A percentile compares a stretch with the other conserved stretches of the same genome.
Evolutionary conservation across 805 yeast genomes (phyloP).

Genomic region (Pichia insulana): DNA sequence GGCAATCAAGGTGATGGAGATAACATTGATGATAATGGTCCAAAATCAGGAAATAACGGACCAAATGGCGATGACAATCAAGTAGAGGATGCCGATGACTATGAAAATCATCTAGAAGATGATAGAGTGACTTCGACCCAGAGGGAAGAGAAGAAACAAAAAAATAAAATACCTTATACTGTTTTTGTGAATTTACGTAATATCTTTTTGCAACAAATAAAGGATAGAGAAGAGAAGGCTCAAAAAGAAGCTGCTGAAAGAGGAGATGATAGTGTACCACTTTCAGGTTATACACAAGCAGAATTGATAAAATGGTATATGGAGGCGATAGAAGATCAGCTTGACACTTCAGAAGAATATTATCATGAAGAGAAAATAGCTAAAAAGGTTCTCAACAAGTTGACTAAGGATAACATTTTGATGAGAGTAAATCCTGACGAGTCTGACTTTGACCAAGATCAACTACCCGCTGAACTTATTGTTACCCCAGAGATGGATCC

Average conservation of each 20-base stretch:
- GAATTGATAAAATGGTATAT: constrained; percentile 78
- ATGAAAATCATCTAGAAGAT: constrained; percentile 7
- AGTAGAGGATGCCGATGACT: not conserved
- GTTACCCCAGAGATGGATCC: constrained; percentile 17
- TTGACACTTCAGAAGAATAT: constrained; percentile 62
- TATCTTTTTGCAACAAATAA: constrained; percentile 51
- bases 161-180: constrained; percentile 65
- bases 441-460: constrained; percentile 33
- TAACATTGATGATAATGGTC: constrained; percentile 12
- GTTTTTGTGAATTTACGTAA: constrained; percentile 81
- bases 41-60: constrained; percentile 1
- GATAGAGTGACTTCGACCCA: constrained; percentile 5
- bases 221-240: constrained; percentile 29
- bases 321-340: constrained; percentile 58
- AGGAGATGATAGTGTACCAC: constrained; percentile 30
- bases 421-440: constrained; percentile 45
- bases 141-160: constrained; percentile 21
- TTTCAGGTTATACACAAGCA: constrained; percentile 54
- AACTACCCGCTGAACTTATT: constrained; percentile 24
- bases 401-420: constrained; percentile 77
- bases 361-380: constrained; percentile 64
- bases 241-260: constrained; percentile 42
- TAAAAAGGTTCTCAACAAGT: constrained; percentile 69
- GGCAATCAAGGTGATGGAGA: constrained; percentile 23
- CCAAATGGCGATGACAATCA: not conserved